Evolutionary conservation across 345 rosid species (phyloP).

Genomic region (Garcia nutans): DNA sequence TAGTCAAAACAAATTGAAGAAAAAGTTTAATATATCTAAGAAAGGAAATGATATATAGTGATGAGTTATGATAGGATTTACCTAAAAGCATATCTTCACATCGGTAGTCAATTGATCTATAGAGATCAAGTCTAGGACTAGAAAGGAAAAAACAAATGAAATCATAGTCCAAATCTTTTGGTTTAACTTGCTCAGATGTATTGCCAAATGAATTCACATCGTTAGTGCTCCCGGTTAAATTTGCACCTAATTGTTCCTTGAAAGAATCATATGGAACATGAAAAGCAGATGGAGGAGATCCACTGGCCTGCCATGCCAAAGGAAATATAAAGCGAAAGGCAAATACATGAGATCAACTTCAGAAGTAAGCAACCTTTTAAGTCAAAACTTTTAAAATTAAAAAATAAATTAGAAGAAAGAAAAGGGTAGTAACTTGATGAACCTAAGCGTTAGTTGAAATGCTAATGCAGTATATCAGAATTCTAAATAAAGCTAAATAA

Average conservation of each 20-base stretch:
- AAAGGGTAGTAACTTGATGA: neutral
- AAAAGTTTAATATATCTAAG: neutral
- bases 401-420: neutral
- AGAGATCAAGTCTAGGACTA: slow-evolving; percentile 73
- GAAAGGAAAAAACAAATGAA: slow-evolving; percentile 88
- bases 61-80: slow-evolving; percentile 19
- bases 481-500: neutral
- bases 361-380: neutral
- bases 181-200: slow-evolving; percentile 32
- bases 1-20: neutral
- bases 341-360: neutral
- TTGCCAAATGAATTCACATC: slow-evolving; percentile 36
- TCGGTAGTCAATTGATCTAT: slow-evolving; percentile 76
- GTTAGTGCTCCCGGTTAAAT: slow-evolving; percentile 27
- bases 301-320: slow-evolving; percentile 67
- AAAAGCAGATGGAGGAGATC: slow-evolving; percentile 87
- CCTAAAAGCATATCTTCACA: slow-evolving; percentile 95
- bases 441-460: neutral
- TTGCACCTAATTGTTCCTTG: slow-evolving; percentile 45
- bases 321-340: slow-evolving; percentile 13
- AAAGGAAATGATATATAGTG: neutral
- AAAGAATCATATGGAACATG: slow-evolving; percentile 73
- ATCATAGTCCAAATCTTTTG: slow-evolving; percentile 73
- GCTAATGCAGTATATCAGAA: neutral
- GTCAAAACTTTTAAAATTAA: neutral